phyloP scores from a whole-genome alignment of 1,284 basidiomycete genomes.

The Cystodermella granulosa region DNA sequence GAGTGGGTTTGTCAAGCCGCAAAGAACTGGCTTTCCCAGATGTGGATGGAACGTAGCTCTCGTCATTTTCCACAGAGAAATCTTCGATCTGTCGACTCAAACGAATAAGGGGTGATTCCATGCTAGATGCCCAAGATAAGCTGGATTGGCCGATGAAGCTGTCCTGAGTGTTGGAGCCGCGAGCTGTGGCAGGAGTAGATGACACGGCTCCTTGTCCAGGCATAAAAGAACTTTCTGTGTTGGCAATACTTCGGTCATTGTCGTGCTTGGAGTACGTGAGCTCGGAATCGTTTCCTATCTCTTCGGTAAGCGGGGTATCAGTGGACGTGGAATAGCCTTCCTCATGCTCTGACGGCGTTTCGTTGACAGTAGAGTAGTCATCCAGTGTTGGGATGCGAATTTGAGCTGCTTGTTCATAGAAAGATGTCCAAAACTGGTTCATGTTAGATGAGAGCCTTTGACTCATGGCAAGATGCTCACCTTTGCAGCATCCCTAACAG shows the following conservation, averaged over 20 bases:
- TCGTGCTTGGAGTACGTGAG: constrained; percentile 18
- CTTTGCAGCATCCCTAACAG: constrained; percentile 83
- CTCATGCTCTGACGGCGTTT: constrained; percentile 41
- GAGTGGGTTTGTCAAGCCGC: constrained; percentile 33
- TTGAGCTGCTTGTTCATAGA: constrained; percentile 88
- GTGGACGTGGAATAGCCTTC: constrained; percentile 24
- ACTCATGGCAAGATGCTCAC: constrained; percentile 39
- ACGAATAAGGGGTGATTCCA: constrained; percentile 73
- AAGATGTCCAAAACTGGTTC: constrained; percentile 86
- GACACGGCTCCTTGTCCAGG: constrained; percentile 63
- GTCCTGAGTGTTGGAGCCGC: constrained; percentile 38
- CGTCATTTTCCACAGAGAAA: constrained; percentile 45
- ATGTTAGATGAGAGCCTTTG: background rate
- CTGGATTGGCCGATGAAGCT: constrained; percentile 41
- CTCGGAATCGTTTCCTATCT: constrained; percentile 14
- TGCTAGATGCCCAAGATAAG: constrained; percentile 61
- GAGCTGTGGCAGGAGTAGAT: constrained; percentile 64
- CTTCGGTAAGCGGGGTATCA: constrained; percentile 2
- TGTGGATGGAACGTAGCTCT: constrained; percentile 16
- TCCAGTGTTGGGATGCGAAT: constrained; percentile 72
- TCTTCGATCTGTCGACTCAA: constrained; percentile 65
- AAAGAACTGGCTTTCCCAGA: constrained; percentile 21
- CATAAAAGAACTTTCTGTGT: constrained; percentile 64
- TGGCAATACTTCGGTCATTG: constrained; percentile 44
- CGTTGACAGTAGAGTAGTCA: constrained; percentile 55